phyloP scores from a whole-genome alignment of 768 basidiomycete species.

The Aureoboletus auriporus region DNA sequence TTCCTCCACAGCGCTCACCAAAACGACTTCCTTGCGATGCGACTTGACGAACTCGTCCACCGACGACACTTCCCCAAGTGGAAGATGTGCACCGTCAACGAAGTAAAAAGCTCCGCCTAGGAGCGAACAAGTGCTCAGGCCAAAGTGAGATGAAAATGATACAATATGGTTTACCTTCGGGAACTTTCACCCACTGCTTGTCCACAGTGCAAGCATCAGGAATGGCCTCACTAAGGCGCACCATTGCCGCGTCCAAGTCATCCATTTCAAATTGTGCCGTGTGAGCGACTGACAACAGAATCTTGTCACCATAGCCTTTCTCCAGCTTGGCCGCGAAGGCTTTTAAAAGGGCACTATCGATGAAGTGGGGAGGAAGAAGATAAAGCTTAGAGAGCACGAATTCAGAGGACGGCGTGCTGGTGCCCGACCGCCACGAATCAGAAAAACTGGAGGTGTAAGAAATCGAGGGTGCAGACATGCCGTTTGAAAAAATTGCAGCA shows the following conservation, averaged over 20 bases:
- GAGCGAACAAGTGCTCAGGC: not conserved
- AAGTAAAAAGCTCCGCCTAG: slow-evolving; percentile 17
- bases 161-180: slow-evolving; percentile 9
- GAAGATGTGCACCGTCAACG: slow-evolving; percentile 7
- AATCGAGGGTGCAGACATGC: slow-evolving; percentile 18
- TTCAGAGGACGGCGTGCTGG: slow-evolving; percentile 26
- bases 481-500: not conserved
- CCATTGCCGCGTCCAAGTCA: slow-evolving; percentile 6
- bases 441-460: slow-evolving; percentile 13
- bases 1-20: slow-evolving; percentile 8
- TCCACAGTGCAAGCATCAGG: slow-evolving; percentile 3
- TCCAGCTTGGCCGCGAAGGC: slow-evolving; percentile 19
- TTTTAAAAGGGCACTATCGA: slow-evolving; percentile 10
- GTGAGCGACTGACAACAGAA: slow-evolving; percentile 23
- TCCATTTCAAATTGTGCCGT: slow-evolving; percentile 4
- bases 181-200: slow-evolving; percentile 19
- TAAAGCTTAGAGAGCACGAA: slow-evolving; percentile 15
- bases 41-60: slow-evolving; percentile 13
- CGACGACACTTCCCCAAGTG: slow-evolving; percentile 9
- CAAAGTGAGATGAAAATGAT: not conserved
- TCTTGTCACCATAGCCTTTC: slow-evolving; percentile 26
- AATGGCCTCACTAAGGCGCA: slow-evolving; percentile 9
- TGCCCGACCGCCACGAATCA: slow-evolving; percentile 13
- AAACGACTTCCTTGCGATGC: slow-evolving; percentile 1
- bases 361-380: slow-evolving; percentile 19